Evolutionary conservation across 257 asterid genomes (phyloP), one percentile per base, ranked within the genome.

Genomic region (Forsythia viridissima): DNA sequence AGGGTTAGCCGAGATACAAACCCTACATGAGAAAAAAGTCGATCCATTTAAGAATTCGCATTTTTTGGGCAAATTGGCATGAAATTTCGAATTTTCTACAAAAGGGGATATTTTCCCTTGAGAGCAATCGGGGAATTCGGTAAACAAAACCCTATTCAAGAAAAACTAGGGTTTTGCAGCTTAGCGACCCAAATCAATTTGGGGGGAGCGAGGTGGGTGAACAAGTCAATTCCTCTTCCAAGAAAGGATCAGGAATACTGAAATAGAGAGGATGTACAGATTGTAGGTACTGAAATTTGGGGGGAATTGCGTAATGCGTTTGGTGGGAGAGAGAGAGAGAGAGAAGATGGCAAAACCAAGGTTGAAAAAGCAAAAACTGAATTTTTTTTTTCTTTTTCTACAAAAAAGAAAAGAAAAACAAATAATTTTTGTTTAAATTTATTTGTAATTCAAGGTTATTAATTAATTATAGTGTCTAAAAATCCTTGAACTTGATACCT

Each of bases 21-120:
- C 81, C 81, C 82, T 71, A 75, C 65, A 24, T 7, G 43, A 43
- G 37, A 21, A 71, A 52, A 51, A 24, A 61, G 69, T 48, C 34
- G 78, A 80, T 38, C 70, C 87, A 78, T 86, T 78, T 84, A 69
- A 63, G 44, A 6, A 42, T 12, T 41, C 4, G 76, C 34, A 44
- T 57, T 65, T 51, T 70, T 3, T 55, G 70, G 30, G 77, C 52
- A 11, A 57, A 15, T 39, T 38, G 76, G 63, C 59, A 42, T 0
- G 7, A 63, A 24, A 44, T 40, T 63, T 41, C 59, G 59, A 74
- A 75, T 70, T 18, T 16, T 70, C 48, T 77, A 73, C 42, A 4
- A 21, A 84, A 52, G 21, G 68, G 70, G 18, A 48, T 20, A 0
- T 74, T 48, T 16, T 21, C 46, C 61, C 34, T 44, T 43, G 61